Evolutionary conservation across 2,329 filamentous ascomycete genomes (phyloP).

Genomic region (Penicillium sp.): DNA sequence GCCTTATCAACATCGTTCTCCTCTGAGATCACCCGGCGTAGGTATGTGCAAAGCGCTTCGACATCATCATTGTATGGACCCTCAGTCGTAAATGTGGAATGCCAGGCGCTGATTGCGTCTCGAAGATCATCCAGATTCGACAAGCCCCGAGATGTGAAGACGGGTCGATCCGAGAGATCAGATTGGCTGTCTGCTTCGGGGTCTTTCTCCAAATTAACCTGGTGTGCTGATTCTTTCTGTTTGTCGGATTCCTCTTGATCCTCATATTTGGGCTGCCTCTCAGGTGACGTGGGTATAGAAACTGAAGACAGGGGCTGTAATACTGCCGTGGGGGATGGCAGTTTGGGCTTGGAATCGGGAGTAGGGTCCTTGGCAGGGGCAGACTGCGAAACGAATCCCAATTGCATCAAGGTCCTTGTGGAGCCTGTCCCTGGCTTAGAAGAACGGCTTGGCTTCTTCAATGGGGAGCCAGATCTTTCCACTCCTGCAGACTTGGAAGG

Average conservation of each 20-base stretch:
- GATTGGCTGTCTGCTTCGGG: slow-evolving; percentile 25
- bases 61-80: slow-evolving; percentile 81
- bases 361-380: not conserved
- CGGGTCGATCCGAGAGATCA: slow-evolving; percentile 54
- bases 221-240: not conserved
- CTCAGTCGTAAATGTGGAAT: slow-evolving; percentile 66
- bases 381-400: slow-evolving; percentile 1
- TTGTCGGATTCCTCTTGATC: not conserved
- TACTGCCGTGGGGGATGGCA: not conserved
- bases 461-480: not conserved
- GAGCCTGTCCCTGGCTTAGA: not conserved
- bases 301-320: not conserved
- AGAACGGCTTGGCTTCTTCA: not conserved
- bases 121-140: slow-evolving; percentile 64
- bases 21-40: slow-evolving; percentile 69
- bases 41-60: slow-evolving; percentile 69
- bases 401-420: not conserved
- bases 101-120: slow-evolving; percentile 74
- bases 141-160: slow-evolving; percentile 62
- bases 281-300: not conserved
- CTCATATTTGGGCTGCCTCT: not conserved
- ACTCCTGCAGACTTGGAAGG: not conserved
- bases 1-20: slow-evolving; percentile 79
- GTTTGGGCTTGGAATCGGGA: not conserved
- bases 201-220: slow-evolving; percentile 11